Percentiles rank a stretch among this genome's conserved stretches.
These are phyloP conservation scores for Leccinum barrowsii DNA, from an alignment of 768 basidiomycete genomes.

Conservation along the genomic window DNA sequence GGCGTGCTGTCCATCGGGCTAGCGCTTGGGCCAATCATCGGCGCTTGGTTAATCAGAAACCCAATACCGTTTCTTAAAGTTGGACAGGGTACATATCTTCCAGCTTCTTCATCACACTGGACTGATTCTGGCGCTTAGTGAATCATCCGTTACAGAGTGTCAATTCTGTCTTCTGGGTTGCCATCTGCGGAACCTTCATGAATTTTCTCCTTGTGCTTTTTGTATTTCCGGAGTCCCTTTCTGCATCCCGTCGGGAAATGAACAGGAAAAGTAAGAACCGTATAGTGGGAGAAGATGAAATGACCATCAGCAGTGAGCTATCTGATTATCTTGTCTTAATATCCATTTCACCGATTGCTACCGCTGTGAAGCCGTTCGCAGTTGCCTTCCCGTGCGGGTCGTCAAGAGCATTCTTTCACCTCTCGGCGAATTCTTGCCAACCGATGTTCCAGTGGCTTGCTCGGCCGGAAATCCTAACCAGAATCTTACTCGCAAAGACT, in stretches of 20 bases:
- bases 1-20: constrained; percentile 79
- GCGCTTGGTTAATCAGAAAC: constrained; percentile 47
- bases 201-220: constrained; percentile 59
- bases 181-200: constrained; percentile 40
- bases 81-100: constrained; percentile 18
- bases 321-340: not conserved
- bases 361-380: not conserved
- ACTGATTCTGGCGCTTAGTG: constrained; percentile 12
- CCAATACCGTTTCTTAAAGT: constrained; percentile 34
- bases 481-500: constrained; percentile 56
- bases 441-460: constrained; percentile 38
- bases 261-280: constrained; percentile 32
- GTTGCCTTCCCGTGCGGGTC: constrained; percentile 24
- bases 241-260: constrained; percentile 24
- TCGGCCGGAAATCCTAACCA: constrained; percentile 59
- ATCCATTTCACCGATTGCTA: not conserved
- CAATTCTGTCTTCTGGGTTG: constrained; percentile 53
- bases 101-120: not conserved
- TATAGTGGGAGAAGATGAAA: constrained; percentile 12
- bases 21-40: constrained; percentile 73
- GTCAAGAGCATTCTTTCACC: constrained; percentile 54
- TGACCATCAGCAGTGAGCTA: constrained; percentile 10
- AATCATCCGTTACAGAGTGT: constrained; percentile 37
- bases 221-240: constrained; percentile 56
- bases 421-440: constrained; percentile 66